These are phyloP conservation scores for Amanita brunnescens DNA, from an alignment of 768 basidiomycete species.

Conservation along the genomic window DNA sequence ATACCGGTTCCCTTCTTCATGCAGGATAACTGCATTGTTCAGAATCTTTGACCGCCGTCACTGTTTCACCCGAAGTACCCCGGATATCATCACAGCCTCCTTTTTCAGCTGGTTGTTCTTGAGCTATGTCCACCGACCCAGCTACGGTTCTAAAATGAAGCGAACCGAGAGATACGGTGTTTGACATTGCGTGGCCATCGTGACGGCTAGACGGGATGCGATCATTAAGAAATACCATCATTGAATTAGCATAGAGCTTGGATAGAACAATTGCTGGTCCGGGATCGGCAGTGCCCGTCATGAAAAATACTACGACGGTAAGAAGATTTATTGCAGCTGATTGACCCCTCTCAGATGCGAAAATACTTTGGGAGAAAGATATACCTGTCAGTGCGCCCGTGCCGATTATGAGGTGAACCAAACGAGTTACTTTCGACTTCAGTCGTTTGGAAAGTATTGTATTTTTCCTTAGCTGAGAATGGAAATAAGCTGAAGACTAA, in stretches of 20 bases:
- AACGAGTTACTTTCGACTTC: constrained; percentile 3
- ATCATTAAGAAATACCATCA: constrained; percentile 24
- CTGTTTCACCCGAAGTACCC: no score
- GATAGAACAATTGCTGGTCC: constrained; percentile 24
- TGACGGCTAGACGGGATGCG: constrained; percentile 13
- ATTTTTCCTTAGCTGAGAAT: constrained; percentile 15
- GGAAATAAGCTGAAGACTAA: constrained; percentile 1
- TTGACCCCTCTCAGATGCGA: neutral
- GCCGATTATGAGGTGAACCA: constrained; percentile 26
- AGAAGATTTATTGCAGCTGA: constrained; percentile 22
- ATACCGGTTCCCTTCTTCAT: no score
- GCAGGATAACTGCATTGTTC: no score
- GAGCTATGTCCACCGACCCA: no score
- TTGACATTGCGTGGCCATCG: constrained; percentile 6
- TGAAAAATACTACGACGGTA: constrained; percentile 4
- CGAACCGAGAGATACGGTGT: neutral
- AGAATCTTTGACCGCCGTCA: no score
- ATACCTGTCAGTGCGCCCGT: constrained; percentile 25
- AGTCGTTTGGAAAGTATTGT: neutral
- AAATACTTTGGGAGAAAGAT: neutral
- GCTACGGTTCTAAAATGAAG: neutral
- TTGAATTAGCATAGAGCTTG: constrained; percentile 26
- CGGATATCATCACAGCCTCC: no score
- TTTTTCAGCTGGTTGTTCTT: no score
- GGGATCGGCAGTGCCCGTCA: constrained; percentile 9